These are phyloP conservation scores for Lepidium aucheri DNA, from an alignment of 345 rosid species.

Conservation along the genomic window DNA sequence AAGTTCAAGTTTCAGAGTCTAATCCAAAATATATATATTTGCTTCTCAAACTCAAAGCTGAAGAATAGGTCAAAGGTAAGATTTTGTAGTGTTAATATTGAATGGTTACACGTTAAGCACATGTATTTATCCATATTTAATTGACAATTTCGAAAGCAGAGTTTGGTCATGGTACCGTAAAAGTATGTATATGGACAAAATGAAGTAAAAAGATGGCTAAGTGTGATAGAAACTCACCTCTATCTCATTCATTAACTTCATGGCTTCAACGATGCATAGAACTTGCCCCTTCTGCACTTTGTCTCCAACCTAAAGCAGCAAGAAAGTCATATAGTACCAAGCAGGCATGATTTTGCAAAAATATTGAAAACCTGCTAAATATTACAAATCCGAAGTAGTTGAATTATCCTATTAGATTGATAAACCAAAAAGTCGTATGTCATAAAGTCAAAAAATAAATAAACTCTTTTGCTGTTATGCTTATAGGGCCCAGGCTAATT, in stretches of 20 bases:
- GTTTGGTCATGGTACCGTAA: neutral
- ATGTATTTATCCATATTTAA: neutral
- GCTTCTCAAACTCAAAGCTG: neutral
- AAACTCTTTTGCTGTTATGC: neutral
- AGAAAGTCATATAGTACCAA: neutral
- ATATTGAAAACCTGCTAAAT: neutral
- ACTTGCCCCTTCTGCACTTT: constrained; percentile 92
- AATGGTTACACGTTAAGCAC: neutral
- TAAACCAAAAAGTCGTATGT: neutral
- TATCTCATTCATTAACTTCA: constrained; percentile 94
- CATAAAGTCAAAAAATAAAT: neutral
- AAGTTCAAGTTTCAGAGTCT: constrained; percentile 5
- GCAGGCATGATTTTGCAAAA: neutral
- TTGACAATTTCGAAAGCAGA: neutral
- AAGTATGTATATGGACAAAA: neutral
- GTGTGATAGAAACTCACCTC: constrained; percentile 44
- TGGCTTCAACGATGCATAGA: constrained; percentile 83
- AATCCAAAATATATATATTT: neutral
- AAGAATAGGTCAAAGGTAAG: neutral
- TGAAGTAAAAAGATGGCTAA: neutral
- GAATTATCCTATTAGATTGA: neutral
- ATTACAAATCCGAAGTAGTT: neutral
- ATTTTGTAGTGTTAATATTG: neutral
- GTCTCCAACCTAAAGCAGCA: constrained; percentile 63
- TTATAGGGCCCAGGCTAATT: neutral